Base-by-base conservation (phyloP, 768 basidiomycete genomes). In the Boletus huronensis region DNA sequence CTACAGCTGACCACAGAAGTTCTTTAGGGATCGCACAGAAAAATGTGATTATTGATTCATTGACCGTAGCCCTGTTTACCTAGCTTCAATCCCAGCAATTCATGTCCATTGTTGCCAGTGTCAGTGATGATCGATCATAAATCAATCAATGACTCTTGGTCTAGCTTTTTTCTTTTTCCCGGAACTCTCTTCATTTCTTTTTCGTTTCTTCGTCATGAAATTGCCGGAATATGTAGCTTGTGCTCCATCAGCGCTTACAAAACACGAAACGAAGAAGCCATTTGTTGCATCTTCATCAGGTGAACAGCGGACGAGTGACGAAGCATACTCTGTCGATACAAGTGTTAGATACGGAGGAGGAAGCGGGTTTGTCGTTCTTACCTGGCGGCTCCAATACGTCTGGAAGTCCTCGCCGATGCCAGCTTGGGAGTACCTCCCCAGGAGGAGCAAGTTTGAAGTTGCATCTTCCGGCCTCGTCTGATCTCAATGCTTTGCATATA, bases 231-330 rank as follows among this genome's bases (percentile, higher is more conserved):
- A 19, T 8, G 28, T 32, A 42, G 36, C 16, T 45, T 36, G 52
- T 38, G 32, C 4, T 8, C 29, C 44, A 3, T 58, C 21, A 16
- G 14, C 17, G 10, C 44, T 61, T 36, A 92, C 75, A 67, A 98
- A 94, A 69, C 90, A 97, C n/a, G 91, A 86, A 23, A 99, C 95
- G 63, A 99, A 99, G 76, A 99, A 99, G 0, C 97, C 97, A 64
- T 98, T 98, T 13, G 91, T 93, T 35, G 81, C 83, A 64, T 98
- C 94, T 56, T 88, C 90, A 50, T 85, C 83, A 14, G 91, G 84
- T 26, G 80, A 79, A 68, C 90, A 93, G 17, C 91, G 83, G 26
- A 93, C 64, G 19, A 90, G 67, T 11, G 83, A 83, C 5, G 74
- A 70, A 5, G 88, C 85, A 54, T 82, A 68, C 21, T 67, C 85